Evolutionary conservation across 331 rosid genomes (phyloP), one percentile per base, ranked within the genome.

Genomic region (Cydonia oblonga): DNA sequence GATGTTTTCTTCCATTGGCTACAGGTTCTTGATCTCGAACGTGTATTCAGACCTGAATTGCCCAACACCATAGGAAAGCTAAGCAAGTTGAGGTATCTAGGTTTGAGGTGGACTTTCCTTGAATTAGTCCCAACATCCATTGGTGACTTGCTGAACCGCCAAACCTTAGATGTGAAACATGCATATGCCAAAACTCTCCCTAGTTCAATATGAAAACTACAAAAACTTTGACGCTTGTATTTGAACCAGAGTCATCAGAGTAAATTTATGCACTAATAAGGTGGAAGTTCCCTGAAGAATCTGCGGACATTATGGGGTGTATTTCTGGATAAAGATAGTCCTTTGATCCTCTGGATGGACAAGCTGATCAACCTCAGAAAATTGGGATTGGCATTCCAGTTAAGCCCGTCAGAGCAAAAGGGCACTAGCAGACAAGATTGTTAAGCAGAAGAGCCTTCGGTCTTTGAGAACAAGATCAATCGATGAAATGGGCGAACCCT

Each of bases 91-190:
- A 77, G 9, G 54, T 82, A 82, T 51, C 81, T 85, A 13, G 75
- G 84, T 57, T 71, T 81, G 56, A 76, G 84, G 72, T 76, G 84
- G 86, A 82, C 86, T 73, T 76, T 56, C 49, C 72, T 82, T 8
- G 72, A 81, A 63, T 66, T 6, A 24, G 52, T 85, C 18, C 86
- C 86, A 70, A 0, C n/a, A 5, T 70, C 51, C 57, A 66, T 84
- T 20, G 72, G 82, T 30, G 64, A 85, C 4, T 72, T 85, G 30
- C 4, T 3, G 19, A 30, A 72, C 61, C 85, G 81, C 40, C 69
- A 72, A 66, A 75, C 75, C 19, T 53, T 84, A 52, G 83, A 79
- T 67, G 46, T 79, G 75, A 82, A 76, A 74, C 79, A 85, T 32
- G 67, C 84, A 20, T 70, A 67, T 52, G 38, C 79, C 38, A 61